Evolutionary conservation across 2,329 filamentous ascomycete species (phyloP).

Genomic region (Aspergillus proliferans): DNA sequence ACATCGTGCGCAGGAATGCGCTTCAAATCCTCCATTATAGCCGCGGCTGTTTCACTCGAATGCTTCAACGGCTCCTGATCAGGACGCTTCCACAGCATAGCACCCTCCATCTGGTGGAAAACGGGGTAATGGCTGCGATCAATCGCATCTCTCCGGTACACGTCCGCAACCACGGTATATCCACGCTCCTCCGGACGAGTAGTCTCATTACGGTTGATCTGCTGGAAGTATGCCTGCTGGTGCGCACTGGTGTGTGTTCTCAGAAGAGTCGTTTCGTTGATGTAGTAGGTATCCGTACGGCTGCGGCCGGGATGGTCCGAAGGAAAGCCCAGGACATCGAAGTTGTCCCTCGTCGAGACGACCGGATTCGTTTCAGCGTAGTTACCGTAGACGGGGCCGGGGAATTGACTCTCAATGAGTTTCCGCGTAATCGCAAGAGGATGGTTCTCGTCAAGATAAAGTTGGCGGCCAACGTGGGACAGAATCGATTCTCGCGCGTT

Average conservation of each 20-base stretch:
- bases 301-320: constrained; percentile 79
- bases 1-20: constrained; percentile 67
- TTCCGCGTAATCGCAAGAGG: constrained; percentile 84
- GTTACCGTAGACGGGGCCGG: constrained; percentile 62
- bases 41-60: constrained; percentile 43
- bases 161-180: constrained; percentile 87
- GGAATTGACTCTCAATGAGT: constrained; percentile 87
- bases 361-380: constrained; percentile 77
- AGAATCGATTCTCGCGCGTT: constrained; percentile 75
- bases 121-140: constrained; percentile 93
- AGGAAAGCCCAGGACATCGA: constrained; percentile 93
- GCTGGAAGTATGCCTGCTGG: constrained; percentile 74
- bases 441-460: constrained; percentile 90
- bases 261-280: constrained; percentile 76
- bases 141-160: constrained; percentile 90
- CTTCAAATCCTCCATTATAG: constrained; percentile 65
- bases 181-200: constrained; percentile 49
- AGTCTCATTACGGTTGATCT: constrained; percentile 45
- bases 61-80: constrained; percentile 23
- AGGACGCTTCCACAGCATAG: constrained; percentile 74
- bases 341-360: constrained; percentile 80
- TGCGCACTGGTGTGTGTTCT: constrained; percentile 94
- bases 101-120: constrained; percentile 98
- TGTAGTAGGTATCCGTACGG: constrained; percentile 89
- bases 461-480: constrained; percentile 63